phyloP scores from a whole-genome alignment of 2,329 filamentous ascomycete genomes.

The Colletotrichum musae region DNA sequence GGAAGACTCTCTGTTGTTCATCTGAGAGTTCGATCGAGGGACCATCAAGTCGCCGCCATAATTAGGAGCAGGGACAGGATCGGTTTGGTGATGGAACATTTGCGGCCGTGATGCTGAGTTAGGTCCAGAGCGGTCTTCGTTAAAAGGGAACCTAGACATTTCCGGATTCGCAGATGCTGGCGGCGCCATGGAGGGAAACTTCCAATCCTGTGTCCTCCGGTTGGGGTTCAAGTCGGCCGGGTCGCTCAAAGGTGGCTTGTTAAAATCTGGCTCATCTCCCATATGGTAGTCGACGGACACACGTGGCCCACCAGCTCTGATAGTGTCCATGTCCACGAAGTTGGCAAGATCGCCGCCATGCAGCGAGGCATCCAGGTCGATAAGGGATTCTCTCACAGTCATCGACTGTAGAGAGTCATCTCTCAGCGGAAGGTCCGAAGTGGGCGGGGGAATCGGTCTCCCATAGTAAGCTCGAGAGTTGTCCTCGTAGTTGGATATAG shows the following conservation, averaged over 20 bases:
- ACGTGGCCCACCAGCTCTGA: conserved; percentile 64
- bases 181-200: conserved; percentile 68
- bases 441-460: conserved; percentile 56
- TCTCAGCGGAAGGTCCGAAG: conserved; percentile 72
- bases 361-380: conserved; percentile 74
- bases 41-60: conserved; percentile 40
- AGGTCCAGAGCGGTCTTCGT: conserved; percentile 45
- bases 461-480: conserved; percentile 75
- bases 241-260: conserved; percentile 69
- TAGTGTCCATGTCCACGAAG: conserved; percentile 74
- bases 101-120: conserved; percentile 57
- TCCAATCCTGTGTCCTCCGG: conserved; percentile 69
- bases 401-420: conserved; percentile 66
- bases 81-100: conserved; percentile 66
- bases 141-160: conserved; percentile 65
- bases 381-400: conserved; percentile 73
- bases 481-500: conserved; percentile 75
- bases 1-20: conserved; percentile 52
- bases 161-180: conserved; percentile 69
- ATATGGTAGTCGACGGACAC: conserved; percentile 62
- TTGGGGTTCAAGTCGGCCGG: conserved; percentile 68
- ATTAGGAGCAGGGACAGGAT: conserved; percentile 57
- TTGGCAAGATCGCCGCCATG: conserved; percentile 68
- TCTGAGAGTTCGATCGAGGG: conserved; percentile 49
- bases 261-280: conserved; percentile 50